Conservation (phyloP, 768 basidiomycete species). For the Boletus sensibilis region DNA sequence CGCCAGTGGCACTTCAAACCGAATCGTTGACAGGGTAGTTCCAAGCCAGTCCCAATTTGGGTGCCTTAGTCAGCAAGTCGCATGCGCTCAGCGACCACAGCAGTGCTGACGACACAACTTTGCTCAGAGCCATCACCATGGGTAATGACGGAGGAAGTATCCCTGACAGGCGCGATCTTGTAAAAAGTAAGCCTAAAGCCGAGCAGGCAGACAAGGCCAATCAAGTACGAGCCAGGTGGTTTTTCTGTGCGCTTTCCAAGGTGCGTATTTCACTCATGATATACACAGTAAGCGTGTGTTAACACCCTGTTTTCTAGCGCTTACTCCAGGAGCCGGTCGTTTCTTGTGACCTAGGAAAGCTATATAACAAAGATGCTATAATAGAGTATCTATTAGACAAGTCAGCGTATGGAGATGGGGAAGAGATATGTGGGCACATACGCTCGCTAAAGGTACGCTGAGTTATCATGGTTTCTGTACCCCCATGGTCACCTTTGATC, state of each 20-base stretch:
- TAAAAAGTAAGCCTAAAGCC: constrained; percentile 71
- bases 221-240: constrained; percentile 83
- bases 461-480: background rate
- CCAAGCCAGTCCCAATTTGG: background rate
- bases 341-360: constrained; percentile 86
- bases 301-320: constrained; percentile 44
- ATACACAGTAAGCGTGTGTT: background rate
- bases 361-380: constrained; percentile 95
- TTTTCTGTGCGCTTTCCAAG: constrained; percentile 95
- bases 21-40: constrained; percentile 3
- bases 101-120: background rate
- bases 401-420: constrained; percentile 84
- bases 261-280: constrained; percentile 38
- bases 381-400: constrained; percentile 88
- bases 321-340: constrained; percentile 89
- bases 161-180: constrained; percentile 78
- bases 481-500: background rate
- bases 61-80: constrained; percentile 4
- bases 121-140: constrained; percentile 43
- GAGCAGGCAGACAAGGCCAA: constrained; percentile 91
- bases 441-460: constrained; percentile 78
- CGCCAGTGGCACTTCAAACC: too few relatives aligned
- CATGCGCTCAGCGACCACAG: too few relatives aligned
- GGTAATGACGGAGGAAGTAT: constrained; percentile 90
- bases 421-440: constrained; percentile 90